phyloP scores from a whole-genome alignment of 495 filamentous ascomycete species.

The Talaromyces adpressus region DNA sequence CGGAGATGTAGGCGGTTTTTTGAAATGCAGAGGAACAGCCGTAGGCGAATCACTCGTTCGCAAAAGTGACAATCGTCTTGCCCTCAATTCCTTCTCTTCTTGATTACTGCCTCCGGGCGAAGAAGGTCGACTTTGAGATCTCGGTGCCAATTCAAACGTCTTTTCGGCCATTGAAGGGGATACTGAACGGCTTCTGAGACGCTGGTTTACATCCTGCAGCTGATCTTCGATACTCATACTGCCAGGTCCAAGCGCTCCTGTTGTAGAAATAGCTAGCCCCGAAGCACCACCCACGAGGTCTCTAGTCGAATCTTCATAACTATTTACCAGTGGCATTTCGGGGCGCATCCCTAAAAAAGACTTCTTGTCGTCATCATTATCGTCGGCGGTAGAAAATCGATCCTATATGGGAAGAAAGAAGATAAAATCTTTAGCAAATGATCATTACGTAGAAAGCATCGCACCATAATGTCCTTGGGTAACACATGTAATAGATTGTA shows the following conservation, averaged over 20 bases:
- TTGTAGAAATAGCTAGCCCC: slow-evolving; percentile 24
- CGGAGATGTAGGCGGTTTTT: slow-evolving; percentile 37
- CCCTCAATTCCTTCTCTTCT: slow-evolving; percentile 12
- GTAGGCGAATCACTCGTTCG: slow-evolving; percentile 25
- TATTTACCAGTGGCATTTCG: slow-evolving; percentile 32
- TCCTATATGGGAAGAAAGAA: slow-evolving; percentile 34
- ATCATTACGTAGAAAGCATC: slow-evolving; percentile 12
- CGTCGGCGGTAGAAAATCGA: slow-evolving; percentile 12
- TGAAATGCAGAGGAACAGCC: slow-evolving; percentile 43
- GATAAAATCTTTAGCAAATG: slow-evolving; percentile 31
- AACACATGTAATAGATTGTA: slow-evolving; percentile 10
- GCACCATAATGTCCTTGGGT: background rate
- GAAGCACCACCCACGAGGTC: slow-evolving; percentile 25
- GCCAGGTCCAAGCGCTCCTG: slow-evolving; percentile 9
- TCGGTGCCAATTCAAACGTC: slow-evolving; percentile 24
- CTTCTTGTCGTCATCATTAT: slow-evolving; percentile 24
- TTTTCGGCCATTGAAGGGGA: slow-evolving; percentile 27
- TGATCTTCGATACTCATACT: background rate
- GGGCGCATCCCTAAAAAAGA: slow-evolving; percentile 47
- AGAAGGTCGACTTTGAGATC: slow-evolving; percentile 30
- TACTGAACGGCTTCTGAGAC: slow-evolving; percentile 30
- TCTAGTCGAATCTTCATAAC: background rate
- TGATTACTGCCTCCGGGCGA: slow-evolving; percentile 21
- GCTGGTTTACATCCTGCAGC: slow-evolving; percentile 15
- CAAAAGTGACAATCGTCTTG: slow-evolving; percentile 25